These are phyloP conservation scores for Fusarium piperis DNA, from an alignment of 2,329 filamentous ascomycete genomes.

Conservation along the genomic window DNA sequence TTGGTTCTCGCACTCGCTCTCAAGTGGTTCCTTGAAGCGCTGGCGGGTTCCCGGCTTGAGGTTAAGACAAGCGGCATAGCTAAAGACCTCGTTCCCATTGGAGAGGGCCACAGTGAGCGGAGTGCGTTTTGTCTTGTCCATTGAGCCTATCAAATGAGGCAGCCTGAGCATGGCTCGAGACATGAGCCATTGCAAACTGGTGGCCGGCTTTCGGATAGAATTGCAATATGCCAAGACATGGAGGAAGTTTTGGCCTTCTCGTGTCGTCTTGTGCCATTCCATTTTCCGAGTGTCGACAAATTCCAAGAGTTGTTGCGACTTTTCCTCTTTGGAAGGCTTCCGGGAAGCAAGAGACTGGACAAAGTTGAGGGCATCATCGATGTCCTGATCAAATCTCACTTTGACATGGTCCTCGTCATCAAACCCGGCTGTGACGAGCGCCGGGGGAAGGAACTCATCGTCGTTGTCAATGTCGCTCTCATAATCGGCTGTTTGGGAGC, in stretches of 20 bases:
- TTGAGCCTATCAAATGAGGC: background rate
- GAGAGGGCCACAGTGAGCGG: background rate
- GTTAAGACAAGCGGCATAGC: background rate
- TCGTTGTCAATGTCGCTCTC: constrained; percentile 10
- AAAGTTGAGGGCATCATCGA: background rate
- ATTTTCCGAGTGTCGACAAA: background rate
- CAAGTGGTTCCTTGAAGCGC: background rate
- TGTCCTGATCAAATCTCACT: background rate
- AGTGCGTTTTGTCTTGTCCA: constrained; percentile 2
- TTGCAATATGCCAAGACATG: constrained; percentile 3
- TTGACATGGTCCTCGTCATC: constrained; percentile 1
- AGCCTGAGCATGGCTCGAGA: background rate
- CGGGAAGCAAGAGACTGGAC: background rate
- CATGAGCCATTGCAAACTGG: constrained; percentile 9
- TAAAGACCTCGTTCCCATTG: background rate
- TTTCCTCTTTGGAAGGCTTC: background rate
- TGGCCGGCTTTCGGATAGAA: background rate
- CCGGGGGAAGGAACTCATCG: background rate
- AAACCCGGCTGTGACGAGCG: background rate
- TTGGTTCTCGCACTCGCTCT: background rate
- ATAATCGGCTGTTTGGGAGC: background rate
- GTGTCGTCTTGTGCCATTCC: constrained; percentile 2
- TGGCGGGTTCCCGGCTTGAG: background rate
- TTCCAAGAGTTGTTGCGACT: background rate
- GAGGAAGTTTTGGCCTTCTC: constrained; percentile 1